phyloP scores from a whole-genome alignment of 208 protist species.

The Trypanosoma scelopori region DNA sequence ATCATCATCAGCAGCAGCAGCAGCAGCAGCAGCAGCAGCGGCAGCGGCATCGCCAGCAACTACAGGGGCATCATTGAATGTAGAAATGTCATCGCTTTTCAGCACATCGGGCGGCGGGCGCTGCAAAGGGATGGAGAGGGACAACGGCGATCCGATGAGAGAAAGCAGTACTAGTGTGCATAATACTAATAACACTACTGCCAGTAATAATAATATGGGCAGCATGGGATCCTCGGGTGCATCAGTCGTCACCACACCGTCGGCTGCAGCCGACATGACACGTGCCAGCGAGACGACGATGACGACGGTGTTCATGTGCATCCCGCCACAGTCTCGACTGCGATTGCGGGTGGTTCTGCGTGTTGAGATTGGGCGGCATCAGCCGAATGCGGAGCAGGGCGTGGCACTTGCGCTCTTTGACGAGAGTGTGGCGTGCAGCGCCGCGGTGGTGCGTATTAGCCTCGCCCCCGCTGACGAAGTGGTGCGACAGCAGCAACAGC shows the following conservation, averaged over 20 bases:
- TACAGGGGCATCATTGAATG: neutral
- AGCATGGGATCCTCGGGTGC: neutral
- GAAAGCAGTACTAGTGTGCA: neutral
- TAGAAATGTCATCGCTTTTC: too few species aligned
- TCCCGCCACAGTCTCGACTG: conserved; percentile 10
- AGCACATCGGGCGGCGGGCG: too few species aligned
- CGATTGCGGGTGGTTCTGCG: conserved; percentile 22
- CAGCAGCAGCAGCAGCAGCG: neutral
- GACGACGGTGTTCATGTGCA: conserved; percentile 7
- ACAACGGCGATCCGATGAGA: too few species aligned
- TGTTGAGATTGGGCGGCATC: conserved; percentile 7
- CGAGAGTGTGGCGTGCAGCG: conserved; percentile 69
- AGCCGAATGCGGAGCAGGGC: conserved; percentile 58
- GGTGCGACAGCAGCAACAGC: conserved; percentile 15
- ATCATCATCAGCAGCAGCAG: neutral
- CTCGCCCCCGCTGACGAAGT: conserved; percentile 37
- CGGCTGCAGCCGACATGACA: neutral
- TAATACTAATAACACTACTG: too few species aligned
- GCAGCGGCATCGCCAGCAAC: neutral
- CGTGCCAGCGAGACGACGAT: neutral
- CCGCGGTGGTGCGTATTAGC: conserved; percentile 49
- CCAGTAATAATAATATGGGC: neutral
- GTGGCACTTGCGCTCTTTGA: conserved; percentile 71
- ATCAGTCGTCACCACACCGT: neutral
- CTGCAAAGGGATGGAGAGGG: too few species aligned